phyloP scores from a whole-genome alignment of 2,329 filamentous ascomycete species.

The Macrophomina tecta region DNA sequence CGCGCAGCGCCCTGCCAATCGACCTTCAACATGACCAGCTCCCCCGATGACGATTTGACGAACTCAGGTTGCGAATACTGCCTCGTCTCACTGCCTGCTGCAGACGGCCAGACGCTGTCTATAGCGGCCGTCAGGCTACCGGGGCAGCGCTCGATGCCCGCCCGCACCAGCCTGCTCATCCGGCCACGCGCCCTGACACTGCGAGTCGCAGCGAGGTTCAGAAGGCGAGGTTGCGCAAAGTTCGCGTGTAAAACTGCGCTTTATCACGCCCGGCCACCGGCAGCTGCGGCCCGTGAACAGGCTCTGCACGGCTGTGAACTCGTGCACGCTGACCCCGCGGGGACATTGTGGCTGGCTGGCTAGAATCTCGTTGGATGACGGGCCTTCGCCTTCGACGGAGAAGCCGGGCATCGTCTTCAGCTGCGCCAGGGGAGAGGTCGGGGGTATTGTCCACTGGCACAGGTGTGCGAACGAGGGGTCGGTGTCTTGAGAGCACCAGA shows the following conservation, averaged over 20 bases:
- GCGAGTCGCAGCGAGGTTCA: slow-evolving; percentile 51
- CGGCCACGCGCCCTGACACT: slow-evolving; percentile 55
- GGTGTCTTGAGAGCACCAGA: slow-evolving; percentile 46
- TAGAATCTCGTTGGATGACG: slow-evolving; percentile 62
- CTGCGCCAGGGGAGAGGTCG: slow-evolving; percentile 44
- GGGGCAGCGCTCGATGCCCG: slow-evolving; percentile 44
- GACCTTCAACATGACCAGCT: neutral
- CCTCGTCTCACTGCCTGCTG: slow-evolving; percentile 32
- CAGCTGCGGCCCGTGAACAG: slow-evolving; percentile 54
- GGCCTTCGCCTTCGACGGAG: slow-evolving; percentile 42
- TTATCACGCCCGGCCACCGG: slow-evolving; percentile 58
- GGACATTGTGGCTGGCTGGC: slow-evolving; percentile 60
- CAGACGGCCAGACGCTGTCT: slow-evolving; percentile 51
- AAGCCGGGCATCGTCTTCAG: slow-evolving; percentile 38
- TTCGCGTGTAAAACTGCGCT: slow-evolving; percentile 64
- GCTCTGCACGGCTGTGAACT: slow-evolving; percentile 60
- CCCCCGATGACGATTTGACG: slow-evolving; percentile 25
- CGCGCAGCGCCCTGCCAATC: slow-evolving; percentile 26
- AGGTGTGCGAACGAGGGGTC: slow-evolving; percentile 54
- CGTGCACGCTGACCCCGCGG: slow-evolving; percentile 53
- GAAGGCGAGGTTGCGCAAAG: slow-evolving; percentile 50
- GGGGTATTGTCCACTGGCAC: slow-evolving; percentile 49
- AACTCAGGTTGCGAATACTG: slow-evolving; percentile 34
- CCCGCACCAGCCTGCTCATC: slow-evolving; percentile 44
- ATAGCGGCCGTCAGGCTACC: slow-evolving; percentile 46